Evolutionary conservation across 805 yeast genomes (phyloP), one percentile per base, ranked within the genome.

Genomic region (Candida taoyuanica): DNA sequence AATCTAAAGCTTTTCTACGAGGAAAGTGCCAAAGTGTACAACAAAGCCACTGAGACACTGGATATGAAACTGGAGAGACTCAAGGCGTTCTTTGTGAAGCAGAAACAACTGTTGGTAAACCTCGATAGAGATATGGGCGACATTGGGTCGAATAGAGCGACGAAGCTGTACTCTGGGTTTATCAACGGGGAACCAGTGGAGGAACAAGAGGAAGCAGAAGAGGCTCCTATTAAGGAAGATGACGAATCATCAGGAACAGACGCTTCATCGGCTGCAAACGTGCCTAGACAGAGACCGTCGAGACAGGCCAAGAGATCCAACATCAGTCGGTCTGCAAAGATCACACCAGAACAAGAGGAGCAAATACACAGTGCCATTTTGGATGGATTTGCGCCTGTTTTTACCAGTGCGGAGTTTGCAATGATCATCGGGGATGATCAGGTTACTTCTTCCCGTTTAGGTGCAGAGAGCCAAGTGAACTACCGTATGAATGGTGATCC

Each of bases 321-420:
- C n/a, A n/a, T n/a, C n/a, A n/a, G n/a, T n/a, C n/a, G n/a, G n/a
- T 21, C 24, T 21, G 24, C 24, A 21, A 21, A 21, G 24, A 21
- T 21, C 7, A 15, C 24, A 14, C 16, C 26, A 11, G 13, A 5
- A 7, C 13, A 13, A n/a, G 25, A n/a, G 7, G 36, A 30, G 27
- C 21, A 29, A 30, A 27, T 43, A 7, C 32, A 46, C 5, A 27
- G 47, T 1, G 39, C 52, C 11, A 38, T 56, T 1, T 36, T 60
- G 20, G 63, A 61, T 36, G 63, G 63, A 2, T 44, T 55, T 31
- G 48, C 63, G 0, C 60, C 65, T 5, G 44, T 65, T 7, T 21
- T 59, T 3, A 49, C 65, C 4, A 41, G 48, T 7, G 54, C 53
- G 7, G 71, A 67, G 33, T 65, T 68, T 39, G 28, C 35, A 6